Conservation (phyloP, 1,139 yeast species). For the Diutina scorzettiae region DNA sequence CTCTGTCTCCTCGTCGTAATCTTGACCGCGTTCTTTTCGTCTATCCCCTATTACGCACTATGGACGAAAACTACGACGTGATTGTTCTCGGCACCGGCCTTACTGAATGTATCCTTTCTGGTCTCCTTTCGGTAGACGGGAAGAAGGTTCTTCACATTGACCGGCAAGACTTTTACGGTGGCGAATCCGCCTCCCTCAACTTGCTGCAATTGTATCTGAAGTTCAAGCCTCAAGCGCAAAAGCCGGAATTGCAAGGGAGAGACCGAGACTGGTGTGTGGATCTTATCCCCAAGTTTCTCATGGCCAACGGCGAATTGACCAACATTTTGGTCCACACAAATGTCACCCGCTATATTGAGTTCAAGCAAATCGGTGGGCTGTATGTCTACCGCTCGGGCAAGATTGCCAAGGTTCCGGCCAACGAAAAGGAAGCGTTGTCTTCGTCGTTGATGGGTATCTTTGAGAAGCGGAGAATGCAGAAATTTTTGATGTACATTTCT, state of each 20-base stretch:
- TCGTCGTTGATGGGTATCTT: constrained; percentile 93
- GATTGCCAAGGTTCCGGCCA: constrained; percentile 92
- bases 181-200: constrained; percentile 56
- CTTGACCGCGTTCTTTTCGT: neutral
- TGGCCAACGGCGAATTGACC: constrained; percentile 97
- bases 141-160: constrained; percentile 95
- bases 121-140: constrained; percentile 89
- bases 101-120: constrained; percentile 93
- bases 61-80: constrained; percentile 96
- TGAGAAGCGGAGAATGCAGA: constrained; percentile 92
- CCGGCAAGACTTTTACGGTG: constrained; percentile 95
- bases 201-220: constrained; percentile 53
- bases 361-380: constrained; percentile 90
- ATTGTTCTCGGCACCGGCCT: constrained; percentile 74
- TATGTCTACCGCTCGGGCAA: constrained; percentile 86
- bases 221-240: constrained; percentile 57
- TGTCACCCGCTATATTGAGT: constrained; percentile 90
- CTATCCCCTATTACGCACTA: too few species aligned
- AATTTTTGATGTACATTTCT: constrained; percentile 79
- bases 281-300: constrained; percentile 88
- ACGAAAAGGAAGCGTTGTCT: constrained; percentile 79
- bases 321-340: constrained; percentile 91
- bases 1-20: too few species aligned
- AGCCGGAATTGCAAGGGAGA: constrained; percentile 71
- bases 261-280: constrained; percentile 98